Percentiles rank a stretch among this genome's conserved stretches.
These are phyloP conservation scores for Magnusiomyces ingens DNA, from an alignment of 1,139 yeast species.

Conservation along the genomic window DNA sequence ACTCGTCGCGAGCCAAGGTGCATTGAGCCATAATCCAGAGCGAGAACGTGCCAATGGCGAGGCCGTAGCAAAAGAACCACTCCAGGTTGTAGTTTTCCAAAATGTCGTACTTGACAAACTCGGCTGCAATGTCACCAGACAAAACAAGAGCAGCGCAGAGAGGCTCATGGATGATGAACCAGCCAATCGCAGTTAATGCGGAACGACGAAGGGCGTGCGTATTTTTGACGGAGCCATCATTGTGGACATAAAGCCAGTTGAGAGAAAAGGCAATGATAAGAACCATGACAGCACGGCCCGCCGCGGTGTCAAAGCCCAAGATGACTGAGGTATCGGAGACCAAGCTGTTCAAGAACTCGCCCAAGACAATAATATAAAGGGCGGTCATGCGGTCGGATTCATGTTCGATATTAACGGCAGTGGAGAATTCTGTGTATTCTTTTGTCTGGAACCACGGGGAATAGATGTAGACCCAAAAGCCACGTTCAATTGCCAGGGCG, in stretches of 20 bases:
- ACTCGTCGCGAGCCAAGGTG: slow-evolving; percentile 5
- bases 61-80: slow-evolving; percentile 12
- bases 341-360: slow-evolving; percentile 55
- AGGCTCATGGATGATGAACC: slow-evolving; percentile 49
- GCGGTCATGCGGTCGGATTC: slow-evolving; percentile 57
- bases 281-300: slow-evolving; percentile 46
- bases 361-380: slow-evolving; percentile 58
- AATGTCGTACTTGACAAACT: slow-evolving; percentile 27
- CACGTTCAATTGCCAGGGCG: slow-evolving; percentile 40
- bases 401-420: slow-evolving; percentile 61
- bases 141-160: slow-evolving; percentile 33
- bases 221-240: slow-evolving; percentile 45
- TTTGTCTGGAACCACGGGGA: slow-evolving; percentile 41
- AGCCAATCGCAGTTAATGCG: slow-evolving; percentile 42
- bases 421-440: slow-evolving; percentile 42
- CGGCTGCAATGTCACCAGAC: slow-evolving; percentile 61
- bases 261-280: slow-evolving; percentile 45
- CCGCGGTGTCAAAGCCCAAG: slow-evolving; percentile 40
- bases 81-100: slow-evolving; percentile 6
- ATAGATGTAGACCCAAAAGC: slow-evolving; percentile 19
- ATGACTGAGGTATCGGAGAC: slow-evolving; percentile 48
- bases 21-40: slow-evolving; percentile 14
- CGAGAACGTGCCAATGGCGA: slow-evolving; percentile 12
- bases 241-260: slow-evolving; percentile 51
- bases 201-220: slow-evolving; percentile 51